Base-by-base conservation (phyloP, 202 grass and related monocot species). In the Miscanthus sacchariflorus region DNA sequence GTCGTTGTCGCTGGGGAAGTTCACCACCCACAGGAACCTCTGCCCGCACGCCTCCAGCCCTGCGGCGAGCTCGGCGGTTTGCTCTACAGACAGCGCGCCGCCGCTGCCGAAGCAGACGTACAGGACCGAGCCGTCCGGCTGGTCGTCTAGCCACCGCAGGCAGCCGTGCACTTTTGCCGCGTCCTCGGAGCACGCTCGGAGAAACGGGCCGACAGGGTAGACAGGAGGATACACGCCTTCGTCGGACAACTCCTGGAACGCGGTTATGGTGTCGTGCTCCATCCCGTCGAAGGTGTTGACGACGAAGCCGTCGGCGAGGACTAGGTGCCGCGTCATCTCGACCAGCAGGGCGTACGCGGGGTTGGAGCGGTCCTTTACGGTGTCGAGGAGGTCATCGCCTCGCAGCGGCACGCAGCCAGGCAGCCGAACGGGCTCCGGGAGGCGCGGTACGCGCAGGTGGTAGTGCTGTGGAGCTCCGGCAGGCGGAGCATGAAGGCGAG, bases 51-150 rank as follows among this genome's bases (percentile, higher is more conserved):
- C 38, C 77, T 95, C 93, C 3, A 95, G 40, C 39, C 91, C 91
- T 2, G 84, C 76, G 2, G 91, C 91, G 0, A 95, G 72, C 93
- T 95, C 91, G 21, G 42, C 24, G 10, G 12, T 88, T 48, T 95
- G 93, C 23, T 83, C 68, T 0, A 4, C 45, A 2, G 84, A 86
- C 50, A 93, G 78, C 52, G 77, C 72, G 58, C 93, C 87, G 19
- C 89, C 87, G 56, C 93, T 95, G n/a, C 93, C 93, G 4, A 91
- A 83, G 40, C 86, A 91, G 24, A 93, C 71, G 73, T 87, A 93
- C 17, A 95, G 24, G 28, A 93, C 91, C 1, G 91, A 95, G 10
- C 18, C n/a, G 15, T 71, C 56, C 9, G 91, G 91, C 59, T 95
- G 93, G 23, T 64, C 70, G 73, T 93, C 91, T 7, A 95, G 69